Conservation (phyloP, 2,329 filamentous ascomycete species). For the Nigrospora sphaerica region DNA sequence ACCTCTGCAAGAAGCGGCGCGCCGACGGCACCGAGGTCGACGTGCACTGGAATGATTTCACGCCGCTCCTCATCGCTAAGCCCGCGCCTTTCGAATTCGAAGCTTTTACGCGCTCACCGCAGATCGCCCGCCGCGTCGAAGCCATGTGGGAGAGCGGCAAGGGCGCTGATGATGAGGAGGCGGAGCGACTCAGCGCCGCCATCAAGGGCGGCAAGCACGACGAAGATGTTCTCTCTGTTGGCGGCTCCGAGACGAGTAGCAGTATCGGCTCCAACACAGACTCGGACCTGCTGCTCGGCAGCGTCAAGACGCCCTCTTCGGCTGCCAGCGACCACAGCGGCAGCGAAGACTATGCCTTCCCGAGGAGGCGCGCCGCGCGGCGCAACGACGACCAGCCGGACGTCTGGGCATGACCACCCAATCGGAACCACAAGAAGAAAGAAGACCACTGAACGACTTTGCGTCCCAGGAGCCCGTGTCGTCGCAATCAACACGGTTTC, state of each 20-base stretch:
- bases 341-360: too few species aligned
- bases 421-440: too few species aligned
- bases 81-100: conserved; percentile 31
- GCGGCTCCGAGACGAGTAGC: not conserved
- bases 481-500: too few species aligned
- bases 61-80: conserved; percentile 36
- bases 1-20: conserved; percentile 20
- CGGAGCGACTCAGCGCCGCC: conserved; percentile 5
- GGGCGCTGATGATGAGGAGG: conserved; percentile 22
- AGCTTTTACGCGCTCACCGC: conserved; percentile 17
- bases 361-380: too few species aligned
- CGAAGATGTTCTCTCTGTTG: not conserved
- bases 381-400: too few species aligned
- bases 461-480: too few species aligned
- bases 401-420: too few species aligned
- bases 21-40: conserved; percentile 20
- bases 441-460: too few species aligned
- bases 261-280: too few species aligned
- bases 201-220: not conserved
- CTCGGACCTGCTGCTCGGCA: too few species aligned
- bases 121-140: conserved; percentile 15
- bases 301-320: too few species aligned
- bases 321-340: too few species aligned
- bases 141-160: conserved; percentile 28
- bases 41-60: conserved; percentile 36